Conservation (phyloP, 164 flowering plant species). For the Brasenia schreberi region DNA sequence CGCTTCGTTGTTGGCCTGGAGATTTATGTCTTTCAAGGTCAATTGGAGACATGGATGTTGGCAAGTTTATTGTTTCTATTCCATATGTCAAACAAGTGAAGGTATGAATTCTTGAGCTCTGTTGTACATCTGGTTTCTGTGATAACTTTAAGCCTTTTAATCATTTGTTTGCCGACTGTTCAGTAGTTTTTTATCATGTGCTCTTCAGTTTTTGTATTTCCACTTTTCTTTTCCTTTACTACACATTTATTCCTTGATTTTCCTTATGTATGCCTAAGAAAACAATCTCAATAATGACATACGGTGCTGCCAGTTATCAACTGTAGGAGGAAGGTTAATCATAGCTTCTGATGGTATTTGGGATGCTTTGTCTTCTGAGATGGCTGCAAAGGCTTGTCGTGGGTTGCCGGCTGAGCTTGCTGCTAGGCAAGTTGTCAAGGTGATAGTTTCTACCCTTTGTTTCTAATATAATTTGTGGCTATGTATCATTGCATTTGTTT, state of each 20-base stretch:
- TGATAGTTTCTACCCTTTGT: slow-evolving; percentile 5
- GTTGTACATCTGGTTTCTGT: too few relatives aligned
- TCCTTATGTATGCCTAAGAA: too few relatives aligned
- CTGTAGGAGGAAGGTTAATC: slow-evolving; percentile 76
- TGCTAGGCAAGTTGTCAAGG: slow-evolving; percentile 90
- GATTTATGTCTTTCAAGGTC: slow-evolving; percentile 93
- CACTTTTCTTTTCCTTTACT: too few relatives aligned
- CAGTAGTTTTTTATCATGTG: too few relatives aligned
- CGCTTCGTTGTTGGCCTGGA: slow-evolving; percentile 93
- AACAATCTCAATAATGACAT: too few relatives aligned
- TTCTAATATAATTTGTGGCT: neutral
- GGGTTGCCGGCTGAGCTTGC: slow-evolving; percentile 93
- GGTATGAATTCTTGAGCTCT: slow-evolving; percentile 30
- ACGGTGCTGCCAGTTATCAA: slow-evolving; percentile 41
- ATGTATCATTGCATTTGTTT: neutral
- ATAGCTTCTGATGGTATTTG: slow-evolving; percentile 92
- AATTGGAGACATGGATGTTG: slow-evolving; percentile 90
- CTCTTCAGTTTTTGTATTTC: too few relatives aligned
- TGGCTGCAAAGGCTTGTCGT: slow-evolving; percentile 68
- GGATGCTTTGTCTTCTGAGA: slow-evolving; percentile 79
- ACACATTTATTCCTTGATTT: too few relatives aligned
- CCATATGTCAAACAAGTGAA: slow-evolving; percentile 93
- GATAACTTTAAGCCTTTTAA: too few relatives aligned
- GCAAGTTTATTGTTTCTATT: slow-evolving; percentile 79
- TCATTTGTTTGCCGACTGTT: too few relatives aligned